These are phyloP conservation scores for Alternaria gansuensis DNA, from an alignment of 2,329 filamentous ascomycete genomes.

Conservation along the genomic window DNA sequence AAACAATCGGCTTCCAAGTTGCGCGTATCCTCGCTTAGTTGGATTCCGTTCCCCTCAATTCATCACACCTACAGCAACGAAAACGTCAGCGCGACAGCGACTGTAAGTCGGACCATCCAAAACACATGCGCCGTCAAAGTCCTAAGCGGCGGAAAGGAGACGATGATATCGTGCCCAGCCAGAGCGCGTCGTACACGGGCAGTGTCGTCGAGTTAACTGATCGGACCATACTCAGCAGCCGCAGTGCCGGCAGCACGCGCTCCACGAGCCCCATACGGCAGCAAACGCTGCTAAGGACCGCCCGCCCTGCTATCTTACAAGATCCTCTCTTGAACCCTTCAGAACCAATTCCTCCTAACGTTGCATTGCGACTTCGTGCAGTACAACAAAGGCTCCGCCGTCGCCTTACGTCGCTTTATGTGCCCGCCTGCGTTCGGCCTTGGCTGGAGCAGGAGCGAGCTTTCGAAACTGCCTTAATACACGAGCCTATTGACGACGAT, in stretches of 20 bases:
- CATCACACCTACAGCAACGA: constrained; percentile 9
- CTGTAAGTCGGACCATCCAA: constrained; percentile 9
- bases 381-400: constrained; percentile 3
- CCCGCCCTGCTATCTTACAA: constrained; percentile 9
- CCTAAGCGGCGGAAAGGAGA: constrained; percentile 20
- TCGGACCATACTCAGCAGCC: constrained; percentile 15
- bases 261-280: constrained; percentile 16
- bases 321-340: constrained; percentile 12
- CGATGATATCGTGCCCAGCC: constrained; percentile 12
- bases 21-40: constrained; percentile 14
- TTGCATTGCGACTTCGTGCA: neutral
- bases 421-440: constrained; percentile 3
- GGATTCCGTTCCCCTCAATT: neutral
- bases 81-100: constrained; percentile 17
- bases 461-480: constrained; percentile 7
- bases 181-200: constrained; percentile 16
- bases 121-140: constrained; percentile 16
- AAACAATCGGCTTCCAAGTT: constrained; percentile 8
- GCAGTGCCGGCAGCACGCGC: constrained; percentile 16
- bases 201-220: constrained; percentile 17
- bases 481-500: constrained; percentile 21
- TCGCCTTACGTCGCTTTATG: constrained; percentile 13
- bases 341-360: constrained; percentile 7
- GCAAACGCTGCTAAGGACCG: constrained; percentile 16
- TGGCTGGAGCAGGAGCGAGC: constrained; percentile 11